phyloP scores from a whole-genome alignment of 2,329 filamentous ascomycete species.

The Fusarium staphyleae region DNA sequence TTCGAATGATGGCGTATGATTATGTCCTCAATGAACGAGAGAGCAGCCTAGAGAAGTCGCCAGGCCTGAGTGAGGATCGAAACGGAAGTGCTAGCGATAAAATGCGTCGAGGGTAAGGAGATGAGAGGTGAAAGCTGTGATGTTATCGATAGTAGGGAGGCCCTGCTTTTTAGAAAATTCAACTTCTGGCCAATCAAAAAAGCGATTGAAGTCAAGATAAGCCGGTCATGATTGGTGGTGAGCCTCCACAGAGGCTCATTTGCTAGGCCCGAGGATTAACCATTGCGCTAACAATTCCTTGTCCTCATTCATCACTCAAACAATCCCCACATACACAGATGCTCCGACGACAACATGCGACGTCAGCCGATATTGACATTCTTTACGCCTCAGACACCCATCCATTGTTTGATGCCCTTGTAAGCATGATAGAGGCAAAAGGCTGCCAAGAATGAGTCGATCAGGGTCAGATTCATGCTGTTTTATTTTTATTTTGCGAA shows the following conservation, averaged over 20 bases:
- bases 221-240: background rate
- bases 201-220: background rate
- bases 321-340: slow-evolving; percentile 1
- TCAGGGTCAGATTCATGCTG: slow-evolving; percentile 12
- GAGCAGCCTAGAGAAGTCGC: background rate
- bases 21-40: background rate
- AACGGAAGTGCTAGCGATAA: slow-evolving; percentile 7
- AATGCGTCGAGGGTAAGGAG: slow-evolving; percentile 9
- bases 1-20: background rate
- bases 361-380: slow-evolving; percentile 37
- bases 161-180: slow-evolving; percentile 20
- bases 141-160: slow-evolving; percentile 31
- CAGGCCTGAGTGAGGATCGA: background rate
- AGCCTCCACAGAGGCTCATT: background rate
- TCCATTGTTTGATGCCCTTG: slow-evolving; percentile 21
- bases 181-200: slow-evolving; percentile 16
- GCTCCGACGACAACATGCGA: slow-evolving; percentile 32
- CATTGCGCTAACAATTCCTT: slow-evolving; percentile 3
- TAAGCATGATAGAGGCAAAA: slow-evolving; percentile 8
- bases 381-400: slow-evolving; percentile 27
- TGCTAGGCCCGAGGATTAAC: slow-evolving; percentile 34
- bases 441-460: slow-evolving; percentile 11
- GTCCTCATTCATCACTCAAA: slow-evolving; percentile 1
- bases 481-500: background rate
- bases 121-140: slow-evolving; percentile 34